These are phyloP conservation scores for Paracoccidioides brasiliensis DNA, from an alignment of 2,329 filamentous ascomycete genomes.

Conservation along the genomic window DNA sequence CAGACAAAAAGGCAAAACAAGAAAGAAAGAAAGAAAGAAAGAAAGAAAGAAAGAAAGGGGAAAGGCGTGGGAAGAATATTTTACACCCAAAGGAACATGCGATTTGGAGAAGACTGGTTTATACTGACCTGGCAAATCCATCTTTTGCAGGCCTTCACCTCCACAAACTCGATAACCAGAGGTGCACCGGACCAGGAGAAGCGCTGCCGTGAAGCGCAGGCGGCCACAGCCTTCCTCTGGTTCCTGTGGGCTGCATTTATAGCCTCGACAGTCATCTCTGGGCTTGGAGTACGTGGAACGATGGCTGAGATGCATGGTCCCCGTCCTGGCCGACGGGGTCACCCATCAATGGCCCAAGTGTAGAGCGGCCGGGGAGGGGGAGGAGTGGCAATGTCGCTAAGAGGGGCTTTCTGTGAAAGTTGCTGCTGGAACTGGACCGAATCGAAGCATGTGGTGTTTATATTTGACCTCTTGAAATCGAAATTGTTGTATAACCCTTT, in stretches of 20 bases:
- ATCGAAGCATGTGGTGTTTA: no score
- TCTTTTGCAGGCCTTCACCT: conserved; percentile 24
- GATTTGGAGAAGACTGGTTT: background rate
- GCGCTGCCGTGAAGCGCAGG: conserved; percentile 40
- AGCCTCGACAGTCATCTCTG: conserved; percentile 28
- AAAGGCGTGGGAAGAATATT: background rate
- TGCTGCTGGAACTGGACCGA: no score
- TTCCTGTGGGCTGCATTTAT: conserved; percentile 36
- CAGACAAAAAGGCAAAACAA: background rate
- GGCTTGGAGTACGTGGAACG: conserved; percentile 15
- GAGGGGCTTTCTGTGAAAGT: no score
- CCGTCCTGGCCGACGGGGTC: conserved; percentile 7
- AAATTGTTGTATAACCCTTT: no score
- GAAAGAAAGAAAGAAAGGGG: no score
- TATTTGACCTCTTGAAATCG: no score
- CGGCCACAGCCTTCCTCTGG: conserved; percentile 39
- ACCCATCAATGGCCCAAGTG: conserved; percentile 12
- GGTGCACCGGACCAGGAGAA: conserved; percentile 25
- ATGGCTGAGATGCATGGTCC: conserved; percentile 4
- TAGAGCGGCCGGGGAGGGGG: conserved; percentile 1
- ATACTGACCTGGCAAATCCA: background rate
- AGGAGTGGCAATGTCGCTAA: background rate
- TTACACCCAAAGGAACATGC: background rate
- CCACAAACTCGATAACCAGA: conserved; percentile 34
- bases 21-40: background rate